phyloP scores from a whole-genome alignment of 108 stramenopile genomes.

The Thalassiosira profunda region DNA sequence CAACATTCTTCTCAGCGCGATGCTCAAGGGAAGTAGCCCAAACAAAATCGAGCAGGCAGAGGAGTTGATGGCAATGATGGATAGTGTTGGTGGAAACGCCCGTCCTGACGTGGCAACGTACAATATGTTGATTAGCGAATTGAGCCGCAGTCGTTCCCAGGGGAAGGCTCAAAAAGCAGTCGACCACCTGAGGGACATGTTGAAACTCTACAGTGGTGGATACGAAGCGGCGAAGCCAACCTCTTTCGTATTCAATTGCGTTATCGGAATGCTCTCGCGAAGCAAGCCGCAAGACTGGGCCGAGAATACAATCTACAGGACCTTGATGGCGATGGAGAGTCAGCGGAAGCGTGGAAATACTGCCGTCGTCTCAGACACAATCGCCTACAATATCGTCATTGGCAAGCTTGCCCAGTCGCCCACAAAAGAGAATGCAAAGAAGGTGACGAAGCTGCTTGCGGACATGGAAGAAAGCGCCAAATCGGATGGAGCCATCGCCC shows the following conservation, averaged over 20 bases:
- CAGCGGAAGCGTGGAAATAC: constrained; percentile 31
- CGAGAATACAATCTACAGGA: constrained; percentile 36
- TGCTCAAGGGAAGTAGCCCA: constrained; percentile 9
- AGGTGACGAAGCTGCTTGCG: constrained; percentile 32
- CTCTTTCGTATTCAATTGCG: constrained; percentile 41
- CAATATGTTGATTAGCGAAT: constrained; percentile 45
- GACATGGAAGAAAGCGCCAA: constrained; percentile 6
- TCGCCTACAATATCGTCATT: constrained; percentile 59
- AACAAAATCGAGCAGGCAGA: constrained; percentile 28
- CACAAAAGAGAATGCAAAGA: constrained; percentile 40
- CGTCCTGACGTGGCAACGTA: constrained; percentile 40
- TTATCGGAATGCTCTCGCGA: constrained; percentile 40
- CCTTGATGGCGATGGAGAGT: constrained; percentile 41
- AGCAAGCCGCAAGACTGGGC: constrained; percentile 34
- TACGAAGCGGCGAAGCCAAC: constrained; percentile 38
- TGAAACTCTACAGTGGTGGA: constrained; percentile 35
- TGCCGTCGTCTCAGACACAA: constrained; percentile 50
- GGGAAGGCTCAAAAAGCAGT: constrained; percentile 37
- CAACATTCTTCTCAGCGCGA: constrained; percentile 28
- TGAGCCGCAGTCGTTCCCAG: constrained; percentile 5
- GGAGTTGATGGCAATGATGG: constrained; percentile 24
- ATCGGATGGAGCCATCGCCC: constrained; percentile 3
- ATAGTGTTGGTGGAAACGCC: constrained; percentile 31
- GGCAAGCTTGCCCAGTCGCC: constrained; percentile 28
- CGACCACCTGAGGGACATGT: constrained; percentile 35